Evolutionary conservation across 1,284 basidiomycete genomes (phyloP).

Genomic region (Sutorius eximius): DNA sequence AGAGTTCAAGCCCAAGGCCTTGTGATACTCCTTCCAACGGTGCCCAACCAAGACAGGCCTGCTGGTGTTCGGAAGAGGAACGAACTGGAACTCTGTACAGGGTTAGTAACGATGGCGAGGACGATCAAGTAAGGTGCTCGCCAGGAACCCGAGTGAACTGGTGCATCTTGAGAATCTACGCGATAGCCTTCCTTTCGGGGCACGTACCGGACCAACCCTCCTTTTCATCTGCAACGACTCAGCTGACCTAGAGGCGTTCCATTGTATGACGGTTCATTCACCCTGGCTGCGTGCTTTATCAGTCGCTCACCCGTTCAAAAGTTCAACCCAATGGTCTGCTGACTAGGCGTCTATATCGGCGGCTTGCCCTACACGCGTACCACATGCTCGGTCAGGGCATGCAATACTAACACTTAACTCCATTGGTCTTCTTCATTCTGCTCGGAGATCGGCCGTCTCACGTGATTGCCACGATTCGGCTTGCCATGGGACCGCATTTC

Average conservation of each 20-base stretch:
- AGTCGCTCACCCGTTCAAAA: too few species aligned
- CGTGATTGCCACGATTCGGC: too few species aligned
- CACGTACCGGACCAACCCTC: too few species aligned
- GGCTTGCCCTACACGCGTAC: too few species aligned
- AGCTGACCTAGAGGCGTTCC: neutral
- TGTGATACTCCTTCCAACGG: slow-evolving; percentile 58
- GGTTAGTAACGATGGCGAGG: neutral
- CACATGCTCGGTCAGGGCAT: too few species aligned
- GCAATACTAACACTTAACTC: too few species aligned
- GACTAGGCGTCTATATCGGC: neutral
- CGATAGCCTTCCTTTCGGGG: slow-evolving; percentile 16
- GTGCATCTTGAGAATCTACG: slow-evolving; percentile 16
- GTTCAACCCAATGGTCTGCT: neutral
- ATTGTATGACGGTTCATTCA: too few species aligned
- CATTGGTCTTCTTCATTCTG: too few species aligned
- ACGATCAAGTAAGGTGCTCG: slow-evolving; percentile 5
- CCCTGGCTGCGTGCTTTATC: slow-evolving; percentile 1
- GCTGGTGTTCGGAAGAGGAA: slow-evolving; percentile 51
- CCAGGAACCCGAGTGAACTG: slow-evolving; percentile 16
- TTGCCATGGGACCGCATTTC: too few species aligned
- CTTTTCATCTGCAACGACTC: slow-evolving; percentile 18
- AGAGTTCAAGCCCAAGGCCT: slow-evolving; percentile 45
- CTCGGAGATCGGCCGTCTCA: too few species aligned
- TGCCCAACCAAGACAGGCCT: slow-evolving; percentile 51
- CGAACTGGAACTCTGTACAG: slow-evolving; percentile 38